These are phyloP conservation scores for Dillenia suffruticosa DNA, from an alignment of 164 flowering plant species.

Conservation along the genomic window DNA sequence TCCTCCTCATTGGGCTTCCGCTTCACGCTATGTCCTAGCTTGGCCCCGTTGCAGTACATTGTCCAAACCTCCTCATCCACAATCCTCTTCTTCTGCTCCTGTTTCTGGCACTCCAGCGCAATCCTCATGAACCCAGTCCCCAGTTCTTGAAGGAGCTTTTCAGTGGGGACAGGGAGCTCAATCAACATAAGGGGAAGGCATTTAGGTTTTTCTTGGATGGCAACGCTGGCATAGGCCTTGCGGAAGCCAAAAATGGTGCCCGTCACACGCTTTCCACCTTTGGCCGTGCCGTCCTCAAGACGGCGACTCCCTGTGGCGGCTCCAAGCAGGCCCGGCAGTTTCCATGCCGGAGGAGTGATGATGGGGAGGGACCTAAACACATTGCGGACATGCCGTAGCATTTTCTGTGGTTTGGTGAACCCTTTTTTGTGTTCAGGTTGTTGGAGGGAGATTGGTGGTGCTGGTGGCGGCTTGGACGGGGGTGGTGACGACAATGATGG, in stretches of 20 bases:
- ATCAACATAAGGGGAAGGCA: slow-evolving; percentile 59
- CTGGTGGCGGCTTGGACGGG: slow-evolving; percentile 12
- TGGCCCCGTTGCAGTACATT: slow-evolving; percentile 69
- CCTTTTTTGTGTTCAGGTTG: slow-evolving; percentile 31
- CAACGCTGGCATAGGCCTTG: slow-evolving; percentile 51
- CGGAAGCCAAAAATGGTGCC: slow-evolving; percentile 76
- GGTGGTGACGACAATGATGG: not conserved
- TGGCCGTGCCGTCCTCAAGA: slow-evolving; percentile 25
- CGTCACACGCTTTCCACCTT: slow-evolving; percentile 48
- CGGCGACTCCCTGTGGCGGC: slow-evolving; percentile 8
- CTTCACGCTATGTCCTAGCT: slow-evolving; percentile 60
- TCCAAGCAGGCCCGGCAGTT: slow-evolving; percentile 35
- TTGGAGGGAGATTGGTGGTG: slow-evolving; percentile 29
- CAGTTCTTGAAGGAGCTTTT: slow-evolving; percentile 66
- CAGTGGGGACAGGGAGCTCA: slow-evolving; percentile 67
- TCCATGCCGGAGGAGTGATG: slow-evolving; percentile 47
- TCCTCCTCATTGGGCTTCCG: slow-evolving; percentile 69
- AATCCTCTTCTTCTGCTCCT: slow-evolving; percentile 29
- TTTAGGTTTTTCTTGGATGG: slow-evolving; percentile 59
- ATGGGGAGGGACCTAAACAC: slow-evolving; percentile 69
- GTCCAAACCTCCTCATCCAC: slow-evolving; percentile 79
- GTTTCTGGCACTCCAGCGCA: slow-evolving; percentile 73
- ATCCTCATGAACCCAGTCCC: slow-evolving; percentile 65
- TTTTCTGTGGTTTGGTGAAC: slow-evolving; percentile 20
- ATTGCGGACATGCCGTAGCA: slow-evolving; percentile 47